Conservation (phyloP, 768 basidiomycete genomes). For the Lepiota brunneoincarnata region DNA sequence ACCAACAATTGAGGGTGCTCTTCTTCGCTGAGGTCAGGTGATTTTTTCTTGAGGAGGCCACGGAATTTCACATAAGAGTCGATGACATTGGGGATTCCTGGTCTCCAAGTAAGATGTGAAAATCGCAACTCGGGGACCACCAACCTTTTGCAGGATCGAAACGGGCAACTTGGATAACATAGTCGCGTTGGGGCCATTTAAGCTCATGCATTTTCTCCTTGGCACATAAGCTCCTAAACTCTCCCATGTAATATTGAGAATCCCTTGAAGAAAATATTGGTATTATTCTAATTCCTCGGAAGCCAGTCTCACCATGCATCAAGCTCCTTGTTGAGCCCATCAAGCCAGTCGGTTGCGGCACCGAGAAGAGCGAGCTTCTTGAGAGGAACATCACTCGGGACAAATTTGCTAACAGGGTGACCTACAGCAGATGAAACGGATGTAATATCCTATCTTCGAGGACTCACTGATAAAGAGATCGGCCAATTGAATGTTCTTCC, state of each 20-base stretch:
- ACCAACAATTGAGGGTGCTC: constrained; percentile 75
- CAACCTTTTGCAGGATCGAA: constrained; percentile 77
- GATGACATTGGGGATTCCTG: constrained; percentile 82
- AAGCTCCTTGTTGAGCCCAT: constrained; percentile 92
- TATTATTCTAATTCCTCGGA: neutral
- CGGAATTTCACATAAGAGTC: constrained; percentile 88
- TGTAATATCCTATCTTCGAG: neutral
- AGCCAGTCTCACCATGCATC: constrained; percentile 43
- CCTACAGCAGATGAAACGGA: constrained; percentile 26
- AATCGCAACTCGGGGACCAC: neutral
- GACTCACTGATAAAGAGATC: constrained; percentile 85
- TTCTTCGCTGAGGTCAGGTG: constrained; percentile 39
- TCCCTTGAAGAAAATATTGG: constrained; percentile 41
- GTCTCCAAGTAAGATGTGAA: neutral
- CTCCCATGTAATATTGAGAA: constrained; percentile 86
- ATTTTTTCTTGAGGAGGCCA: constrained; percentile 48
- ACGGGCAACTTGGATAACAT: constrained; percentile 89
- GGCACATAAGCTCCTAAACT: constrained; percentile 73
- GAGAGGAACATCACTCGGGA: constrained; percentile 78
- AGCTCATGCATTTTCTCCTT: constrained; percentile 83
- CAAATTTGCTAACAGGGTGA: constrained; percentile 93
- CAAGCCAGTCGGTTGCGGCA: constrained; percentile 89
- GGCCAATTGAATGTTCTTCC: constrained; percentile 86
- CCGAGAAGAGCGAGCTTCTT: constrained; percentile 73
- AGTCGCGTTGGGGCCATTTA: constrained; percentile 77